Base-by-base conservation (phyloP, 106 monocot genomes). In the Dendrobium catenatum region DNA sequence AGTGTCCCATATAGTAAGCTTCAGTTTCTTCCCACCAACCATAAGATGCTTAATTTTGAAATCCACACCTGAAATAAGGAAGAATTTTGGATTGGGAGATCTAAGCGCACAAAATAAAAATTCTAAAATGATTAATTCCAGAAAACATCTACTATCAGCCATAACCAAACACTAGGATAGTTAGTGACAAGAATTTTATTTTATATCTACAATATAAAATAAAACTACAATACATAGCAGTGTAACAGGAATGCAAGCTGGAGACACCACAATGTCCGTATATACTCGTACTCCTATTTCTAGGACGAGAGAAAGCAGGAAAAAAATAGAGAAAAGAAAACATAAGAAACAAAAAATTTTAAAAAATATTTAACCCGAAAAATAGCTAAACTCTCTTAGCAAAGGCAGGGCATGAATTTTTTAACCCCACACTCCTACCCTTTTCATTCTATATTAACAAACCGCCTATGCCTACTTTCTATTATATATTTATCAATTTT, bases 1-100 rank as follows among this genome's bases (percentile, higher is more conserved):
- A 54, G 93, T 94, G 77, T 94, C 93, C 93, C 93, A 94, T 70
- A 94, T 94, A 46, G 91, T 94, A 16, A 94, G 89, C 81, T 94
- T 94, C 72, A 94, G 78, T 86, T 83, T 91, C 80, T 94, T 91
- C n/a, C 87, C 92, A 72, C 79, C 84, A 81, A 91, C 83, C 68
- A 81, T 82, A 75, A 94, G 86, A 72, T 83, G 85, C 85, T 91
- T 91, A 79, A 91, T 89, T 81, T 90, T 85, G 83, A 92, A 89
- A 72, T 90, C 90, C 68, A 93, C 86, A 66, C 90, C 90, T 90
- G 41, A 44, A 58, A 79, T 42, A 76, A 76, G 6, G 16, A 76
- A 76, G 67, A 61, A 22, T 22, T 5, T 67, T 4, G 24, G 43
- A 58, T 58, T 20, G 44, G n/a, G 49, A 76, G 43, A 20, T 20